Evolutionary conservation across 495 filamentous ascomycete species (phyloP).

Genomic region (Aspergillus kassunensis): DNA sequence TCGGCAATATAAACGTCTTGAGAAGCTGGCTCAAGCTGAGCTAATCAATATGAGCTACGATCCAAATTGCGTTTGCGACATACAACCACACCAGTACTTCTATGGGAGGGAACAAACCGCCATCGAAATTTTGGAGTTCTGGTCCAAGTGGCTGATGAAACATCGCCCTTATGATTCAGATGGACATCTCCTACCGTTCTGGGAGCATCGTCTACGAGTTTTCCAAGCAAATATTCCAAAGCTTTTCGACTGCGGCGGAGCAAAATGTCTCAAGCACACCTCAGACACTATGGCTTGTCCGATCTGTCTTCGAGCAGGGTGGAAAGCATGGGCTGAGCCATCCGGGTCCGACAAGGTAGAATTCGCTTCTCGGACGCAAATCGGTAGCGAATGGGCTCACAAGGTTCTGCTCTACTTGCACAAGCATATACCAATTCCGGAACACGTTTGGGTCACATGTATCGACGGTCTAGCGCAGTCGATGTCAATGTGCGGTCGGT

Average conservation of each 20-base stretch:
- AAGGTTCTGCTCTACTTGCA: slow-evolving; percentile 2
- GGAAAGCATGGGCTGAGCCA: slow-evolving; percentile 12
- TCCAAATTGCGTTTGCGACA: slow-evolving; percentile 8
- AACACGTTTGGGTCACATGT: not conserved
- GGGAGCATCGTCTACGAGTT: slow-evolving; percentile 9
- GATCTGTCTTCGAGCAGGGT: slow-evolving; percentile 6
- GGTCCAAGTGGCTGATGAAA: slow-evolving; percentile 11
- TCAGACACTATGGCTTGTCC: slow-evolving; percentile 2
- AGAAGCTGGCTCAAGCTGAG: slow-evolving; percentile 12
- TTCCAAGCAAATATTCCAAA: not conserved
- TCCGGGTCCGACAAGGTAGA: slow-evolving; percentile 4
- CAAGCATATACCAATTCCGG: slow-evolving; percentile 6
- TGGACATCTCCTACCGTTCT: slow-evolving; percentile 7
- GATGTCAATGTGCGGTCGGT: not conserved
- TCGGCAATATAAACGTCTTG: slow-evolving; percentile 11
- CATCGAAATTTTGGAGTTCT: slow-evolving; percentile 9
- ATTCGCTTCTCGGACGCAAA: slow-evolving; percentile 11
- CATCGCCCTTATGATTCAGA: slow-evolving; percentile 8
- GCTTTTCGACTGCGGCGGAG: slow-evolving; percentile 7
- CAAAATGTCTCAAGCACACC: not conserved
- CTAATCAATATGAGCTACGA: slow-evolving; percentile 11
- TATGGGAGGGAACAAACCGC: slow-evolving; percentile 3
- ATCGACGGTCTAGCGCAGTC: slow-evolving; percentile 6
- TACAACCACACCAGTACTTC: slow-evolving; percentile 13
- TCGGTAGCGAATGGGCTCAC: slow-evolving; percentile 7